Percentiles rank a stretch among this genome's conserved stretches.
Evolutionary conservation across 1,139 yeast genomes (phyloP).

Genomic region (Geotrichum candidum): DNA sequence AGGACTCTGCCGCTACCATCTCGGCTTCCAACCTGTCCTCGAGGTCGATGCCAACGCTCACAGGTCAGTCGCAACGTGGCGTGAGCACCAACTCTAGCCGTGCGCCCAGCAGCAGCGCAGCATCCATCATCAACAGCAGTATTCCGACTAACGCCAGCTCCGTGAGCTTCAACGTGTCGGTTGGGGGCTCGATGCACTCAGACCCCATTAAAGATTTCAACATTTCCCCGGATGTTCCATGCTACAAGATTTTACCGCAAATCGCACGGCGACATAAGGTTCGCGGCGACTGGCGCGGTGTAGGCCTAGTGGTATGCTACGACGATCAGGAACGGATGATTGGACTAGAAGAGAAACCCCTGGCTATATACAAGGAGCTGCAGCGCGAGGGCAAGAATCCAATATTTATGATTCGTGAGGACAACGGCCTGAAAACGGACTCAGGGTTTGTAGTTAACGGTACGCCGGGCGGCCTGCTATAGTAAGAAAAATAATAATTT

Average conservation of each 20-base stretch:
- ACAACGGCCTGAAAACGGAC: slow-evolving; percentile 43
- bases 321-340: slow-evolving; percentile 85
- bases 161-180: slow-evolving; percentile 1
- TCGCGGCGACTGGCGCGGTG: slow-evolving; percentile 80
- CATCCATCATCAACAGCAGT: slow-evolving; percentile 4
- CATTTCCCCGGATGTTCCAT: slow-evolving; percentile 61
- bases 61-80: not conserved
- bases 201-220: slow-evolving; percentile 18
- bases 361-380: slow-evolving; percentile 76
- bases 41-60: slow-evolving; percentile 2
- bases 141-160: not conserved
- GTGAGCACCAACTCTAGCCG: not conserved
- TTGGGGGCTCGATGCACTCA: slow-evolving; percentile 3
- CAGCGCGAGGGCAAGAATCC: slow-evolving; percentile 87
- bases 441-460: slow-evolving; percentile 31
- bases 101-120: not conserved
- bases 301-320: slow-evolving; percentile 83
- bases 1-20: not conserved
- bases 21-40: not conserved
- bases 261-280: slow-evolving; percentile 85
- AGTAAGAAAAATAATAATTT: not conserved
- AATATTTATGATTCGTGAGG: slow-evolving; percentile 84
- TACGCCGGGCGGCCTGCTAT: slow-evolving; percentile 36
- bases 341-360: slow-evolving; percentile 83
- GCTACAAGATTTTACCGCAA: slow-evolving; percentile 79